phyloP scores from a whole-genome alignment of 306 rosid species.

The Quercus mongolica region DNA sequence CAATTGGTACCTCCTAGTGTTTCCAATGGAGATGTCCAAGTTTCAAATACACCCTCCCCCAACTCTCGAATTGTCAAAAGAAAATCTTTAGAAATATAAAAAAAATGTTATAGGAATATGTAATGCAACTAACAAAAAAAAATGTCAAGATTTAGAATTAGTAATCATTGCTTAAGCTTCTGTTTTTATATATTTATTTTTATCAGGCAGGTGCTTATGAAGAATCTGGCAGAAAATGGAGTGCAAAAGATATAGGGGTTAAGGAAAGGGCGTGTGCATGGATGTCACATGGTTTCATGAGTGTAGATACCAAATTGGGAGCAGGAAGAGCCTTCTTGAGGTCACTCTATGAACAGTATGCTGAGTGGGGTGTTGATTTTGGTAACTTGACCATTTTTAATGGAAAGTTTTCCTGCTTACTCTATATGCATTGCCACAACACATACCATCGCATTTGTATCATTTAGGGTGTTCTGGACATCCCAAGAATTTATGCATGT shows the following conservation, averaged over 20 bases:
- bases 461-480: neutral
- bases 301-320: slow-evolving; percentile 66
- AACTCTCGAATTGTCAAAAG: neutral
- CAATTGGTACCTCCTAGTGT: too few species aligned
- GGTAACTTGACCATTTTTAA: slow-evolving; percentile 46
- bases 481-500: slow-evolving; percentile 10
- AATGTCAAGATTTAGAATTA: neutral
- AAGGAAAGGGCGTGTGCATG: slow-evolving; percentile 71
- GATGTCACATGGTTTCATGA: slow-evolving; percentile 94
- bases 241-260: slow-evolving; percentile 75
- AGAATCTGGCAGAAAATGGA: slow-evolving; percentile 73
- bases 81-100: neutral
- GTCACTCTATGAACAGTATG: slow-evolving; percentile 82
- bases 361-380: slow-evolving; percentile 91
- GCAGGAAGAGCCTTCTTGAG: slow-evolving; percentile 89
- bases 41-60: too few species aligned
- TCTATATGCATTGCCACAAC: neutral
- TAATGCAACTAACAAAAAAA: neutral
- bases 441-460: slow-evolving; percentile 4
- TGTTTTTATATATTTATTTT: slow-evolving; percentile 12
- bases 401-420: slow-evolving; percentile 15
- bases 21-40: too few species aligned
- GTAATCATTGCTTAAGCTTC: slow-evolving; percentile 13
- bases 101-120: neutral
- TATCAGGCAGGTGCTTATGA: slow-evolving; percentile 58